Evolutionary conservation across 148 eudicot species (phyloP), one percentile per base, ranked within the genome.

Genomic region (Arbutus unedo): DNA sequence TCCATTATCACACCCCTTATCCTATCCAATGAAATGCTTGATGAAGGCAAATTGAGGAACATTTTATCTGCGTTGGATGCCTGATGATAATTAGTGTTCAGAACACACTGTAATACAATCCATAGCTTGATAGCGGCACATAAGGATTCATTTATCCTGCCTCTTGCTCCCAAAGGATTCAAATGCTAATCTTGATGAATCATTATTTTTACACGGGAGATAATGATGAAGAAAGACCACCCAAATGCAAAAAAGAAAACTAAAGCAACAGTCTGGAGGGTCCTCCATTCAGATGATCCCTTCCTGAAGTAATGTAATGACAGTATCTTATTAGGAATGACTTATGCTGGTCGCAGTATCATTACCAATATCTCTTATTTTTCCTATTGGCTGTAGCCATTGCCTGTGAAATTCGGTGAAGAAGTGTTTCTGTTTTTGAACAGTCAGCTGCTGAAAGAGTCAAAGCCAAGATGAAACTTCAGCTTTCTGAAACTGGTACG

Each of bases 371-470:
- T 85, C 16, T 84, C 54, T 5, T 14, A 3, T 70, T 19, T 43
- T 70, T 70, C 48, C 74, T 70, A 8, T 50, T 41, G 8, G n/a
- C 23, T 43, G 23, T n/a, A 25, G n/a, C 49, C 74, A 80, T 41
- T 66, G 47, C 54, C 79, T 54, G 45, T 74, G 71, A 66, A 74
- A 23, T 68, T 14, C 70, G 53, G 53, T 79, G 19, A 81, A 77
- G 8, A 41, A 50, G 75, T 62, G 59, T 43, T 81, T 85, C 59
- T 72, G 38, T 8, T 60, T 83, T 82, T 62, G 47, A 74, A 81
- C 88, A 96, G 99, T 87, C 98, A 41, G 92, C 97, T 87, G 95
- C 99, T 83, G 98, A 96, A 83, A 93, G 90, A 90, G 93, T 96
- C 74, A 96, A 93, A 87, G 99, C 98, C 56, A 96, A 93, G 90